These are phyloP conservation scores for Tagetes erecta DNA, from an alignment of 129 eudicot genomes.

Conservation along the genomic window DNA sequence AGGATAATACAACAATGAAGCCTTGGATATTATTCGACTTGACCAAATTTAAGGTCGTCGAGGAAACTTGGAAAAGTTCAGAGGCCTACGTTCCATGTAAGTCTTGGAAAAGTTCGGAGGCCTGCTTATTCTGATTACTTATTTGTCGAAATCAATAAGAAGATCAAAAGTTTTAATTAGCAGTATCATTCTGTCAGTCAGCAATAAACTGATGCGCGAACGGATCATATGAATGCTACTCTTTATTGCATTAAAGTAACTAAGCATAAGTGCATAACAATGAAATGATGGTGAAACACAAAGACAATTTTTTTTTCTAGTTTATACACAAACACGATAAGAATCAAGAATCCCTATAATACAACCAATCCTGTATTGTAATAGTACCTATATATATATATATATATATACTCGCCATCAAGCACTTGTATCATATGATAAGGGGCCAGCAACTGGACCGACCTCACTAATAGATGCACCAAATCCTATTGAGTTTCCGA, in stretches of 20 bases:
- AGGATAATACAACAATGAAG: no score
- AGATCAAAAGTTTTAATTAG: not conserved
- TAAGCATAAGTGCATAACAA: not conserved
- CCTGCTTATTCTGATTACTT: not conserved
- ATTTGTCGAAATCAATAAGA: not conserved
- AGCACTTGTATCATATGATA: conserved; percentile 9
- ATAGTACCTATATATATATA: conserved; percentile 28
- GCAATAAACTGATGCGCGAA: not conserved
- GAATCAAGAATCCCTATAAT: conserved; percentile 34
- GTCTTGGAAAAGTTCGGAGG: no score
- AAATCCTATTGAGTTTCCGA: not conserved
- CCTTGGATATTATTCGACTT: no score
- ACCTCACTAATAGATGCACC: conserved; percentile 60
- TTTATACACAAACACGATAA: conserved; percentile 24
- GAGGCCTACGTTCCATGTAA: no score
- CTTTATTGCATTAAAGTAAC: not conserved
- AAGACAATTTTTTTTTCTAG: conserved; percentile 18
- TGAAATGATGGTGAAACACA: not conserved
- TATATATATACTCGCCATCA: conserved; percentile 33
- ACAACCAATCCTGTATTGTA: conserved; percentile 28
- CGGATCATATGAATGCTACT: not conserved
- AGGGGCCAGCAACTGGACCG: conserved; percentile 62
- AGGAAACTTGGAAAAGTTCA: no score
- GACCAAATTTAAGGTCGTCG: no score
- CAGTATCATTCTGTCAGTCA: not conserved